Conservation (phyloP, 345 rosid species). For the Euphorbia tirucalli region DNA sequence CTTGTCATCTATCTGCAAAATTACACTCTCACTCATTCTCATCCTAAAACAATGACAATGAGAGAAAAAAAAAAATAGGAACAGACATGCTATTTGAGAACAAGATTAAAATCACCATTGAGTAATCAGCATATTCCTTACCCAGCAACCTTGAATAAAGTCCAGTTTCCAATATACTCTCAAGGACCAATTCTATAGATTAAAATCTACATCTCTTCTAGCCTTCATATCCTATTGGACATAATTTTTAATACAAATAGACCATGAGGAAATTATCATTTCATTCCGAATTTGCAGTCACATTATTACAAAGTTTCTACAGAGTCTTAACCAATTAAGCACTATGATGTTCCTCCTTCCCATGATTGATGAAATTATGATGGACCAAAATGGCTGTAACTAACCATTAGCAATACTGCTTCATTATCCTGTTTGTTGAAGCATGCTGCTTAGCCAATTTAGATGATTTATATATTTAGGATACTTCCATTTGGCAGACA, state of each 20-base stretch:
- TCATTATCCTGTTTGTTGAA: background rate
- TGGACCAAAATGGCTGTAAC: background rate
- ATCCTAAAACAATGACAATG: background rate
- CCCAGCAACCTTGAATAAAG: background rate
- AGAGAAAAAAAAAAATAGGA: background rate
- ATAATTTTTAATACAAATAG: background rate
- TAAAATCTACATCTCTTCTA: background rate
- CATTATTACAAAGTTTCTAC: background rate
- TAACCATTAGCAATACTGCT: background rate
- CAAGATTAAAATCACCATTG: background rate
- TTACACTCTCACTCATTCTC: background rate
- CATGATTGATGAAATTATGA: background rate
- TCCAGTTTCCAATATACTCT: background rate
- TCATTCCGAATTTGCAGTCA: background rate
- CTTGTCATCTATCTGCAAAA: background rate
- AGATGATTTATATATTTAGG: background rate
- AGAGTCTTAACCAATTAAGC: background rate
- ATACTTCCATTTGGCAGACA: background rate
- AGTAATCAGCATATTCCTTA: background rate
- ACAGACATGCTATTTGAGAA: background rate
- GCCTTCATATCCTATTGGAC: background rate
- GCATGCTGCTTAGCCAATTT: background rate
- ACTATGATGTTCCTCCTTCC: background rate
- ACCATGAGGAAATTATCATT: background rate
- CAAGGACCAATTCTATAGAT: background rate